Base-by-base conservation (phyloP, 2,329 filamentous ascomycete species). In the Rutstroemia sydowiana region DNA sequence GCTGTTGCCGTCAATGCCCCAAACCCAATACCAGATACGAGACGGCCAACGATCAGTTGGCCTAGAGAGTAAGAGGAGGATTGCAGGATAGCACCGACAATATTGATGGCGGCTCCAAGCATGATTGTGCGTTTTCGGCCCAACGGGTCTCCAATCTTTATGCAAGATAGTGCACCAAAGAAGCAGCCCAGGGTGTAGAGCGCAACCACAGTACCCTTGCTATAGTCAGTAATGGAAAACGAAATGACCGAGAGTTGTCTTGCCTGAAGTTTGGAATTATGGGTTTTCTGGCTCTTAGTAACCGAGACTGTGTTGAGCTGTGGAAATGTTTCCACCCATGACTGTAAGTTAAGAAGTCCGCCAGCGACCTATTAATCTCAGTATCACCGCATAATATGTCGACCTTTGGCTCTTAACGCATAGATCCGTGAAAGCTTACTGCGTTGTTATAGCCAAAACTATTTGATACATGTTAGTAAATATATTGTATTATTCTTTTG, bases 51-150 rank as follows among this genome's bases (percentile, higher is more conserved):
- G 34, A 82, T 78, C 58, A 82, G 73, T 59, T 81, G 77, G 11
- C 72, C 69, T 32, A 80, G 66, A 34, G 68, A 70, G 36, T 68
- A 71, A 8, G 71, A 65, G 14, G 68, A 69, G 18, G 65, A 64
- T 51, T 73, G 70, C 21, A 73, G 58, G 16, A 65, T 61, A 26
- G 79, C 79, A 11, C 80, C 80, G 36, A 82, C 59, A 14, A 81
- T 69, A 72, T 82, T 78, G 59, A 83, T 76, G 5, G 66, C 56
- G n/a, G 76, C 75, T 30, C 80, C 79, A 20, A 76, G 61, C 51
- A 82, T 74, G 53, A 82, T 82, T 41, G 77, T 78, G 39, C 60
- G 71, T 69, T 63, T 74, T 72, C 81, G 71, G 20, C 80, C 80
- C 7, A 83, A 72, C 6, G 73, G 68, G 56, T 84, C 79, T 3